These are phyloP conservation scores for Zasmidium citrigriseum DNA, from an alignment of 2,329 filamentous ascomycete genomes.

Conservation along the genomic window DNA sequence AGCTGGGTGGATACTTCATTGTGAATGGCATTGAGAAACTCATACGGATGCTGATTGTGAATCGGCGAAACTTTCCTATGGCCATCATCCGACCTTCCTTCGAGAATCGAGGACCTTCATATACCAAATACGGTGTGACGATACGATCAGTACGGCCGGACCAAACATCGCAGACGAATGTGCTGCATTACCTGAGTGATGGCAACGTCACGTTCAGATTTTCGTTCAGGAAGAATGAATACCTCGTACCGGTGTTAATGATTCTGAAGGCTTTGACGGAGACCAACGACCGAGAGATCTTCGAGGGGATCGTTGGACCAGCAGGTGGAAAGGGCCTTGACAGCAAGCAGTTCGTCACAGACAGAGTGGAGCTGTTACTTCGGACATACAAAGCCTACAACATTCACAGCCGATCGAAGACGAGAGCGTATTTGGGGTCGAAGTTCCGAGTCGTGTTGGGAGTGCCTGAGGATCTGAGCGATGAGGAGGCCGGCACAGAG, in stretches of 20 bases:
- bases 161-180: constrained; percentile 96
- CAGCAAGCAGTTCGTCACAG: constrained; percentile 86
- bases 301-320: constrained; percentile 84
- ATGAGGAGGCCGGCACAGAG: constrained; percentile 87
- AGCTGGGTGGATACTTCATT: constrained; percentile 94
- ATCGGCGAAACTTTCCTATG: constrained; percentile 91
- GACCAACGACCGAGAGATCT: constrained; percentile 95
- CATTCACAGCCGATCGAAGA: constrained; percentile 78
- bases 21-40: constrained; percentile 98
- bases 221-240: constrained; percentile 97
- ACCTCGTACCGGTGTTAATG: constrained; percentile 95
- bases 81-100: constrained; percentile 92
- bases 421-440: constrained; percentile 80
- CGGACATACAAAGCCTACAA: constrained; percentile 91
- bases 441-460: constrained; percentile 89
- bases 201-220: constrained; percentile 97
- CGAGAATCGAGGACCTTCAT: constrained; percentile 79
- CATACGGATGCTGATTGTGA: constrained; percentile 86
- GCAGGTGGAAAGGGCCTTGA: constrained; percentile 73
- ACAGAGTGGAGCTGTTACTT: constrained; percentile 87
- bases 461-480: constrained; percentile 77
- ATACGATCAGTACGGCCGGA: constrained; percentile 93
- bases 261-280: constrained; percentile 91
- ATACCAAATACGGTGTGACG: constrained; percentile 87
- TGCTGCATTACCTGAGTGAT: constrained; percentile 91